Evolutionary conservation across 495 filamentous ascomycete genomes (phyloP).

Genomic region (Aspergillus carlsbadensis): DNA sequence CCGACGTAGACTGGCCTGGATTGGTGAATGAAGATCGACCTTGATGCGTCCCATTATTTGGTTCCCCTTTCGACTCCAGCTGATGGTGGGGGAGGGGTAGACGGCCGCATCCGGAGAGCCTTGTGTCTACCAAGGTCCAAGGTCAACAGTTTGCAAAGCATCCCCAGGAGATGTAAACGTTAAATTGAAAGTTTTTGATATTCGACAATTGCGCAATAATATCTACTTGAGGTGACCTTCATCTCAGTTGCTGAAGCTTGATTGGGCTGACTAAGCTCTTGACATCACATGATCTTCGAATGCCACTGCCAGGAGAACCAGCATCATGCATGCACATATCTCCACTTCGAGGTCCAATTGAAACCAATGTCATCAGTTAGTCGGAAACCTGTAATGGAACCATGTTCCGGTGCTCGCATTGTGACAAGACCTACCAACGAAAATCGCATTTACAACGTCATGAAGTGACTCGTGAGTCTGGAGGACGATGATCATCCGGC

Average conservation of each 20-base stretch:
- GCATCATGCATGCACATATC: not conserved
- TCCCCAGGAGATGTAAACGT: too few relatives aligned
- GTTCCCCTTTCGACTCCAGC: not conserved
- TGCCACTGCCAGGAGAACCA: not conserved
- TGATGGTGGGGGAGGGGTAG: conserved; percentile 3
- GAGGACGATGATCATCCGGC: not conserved
- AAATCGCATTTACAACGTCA: conserved; percentile 34
- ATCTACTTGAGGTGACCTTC: too few relatives aligned
- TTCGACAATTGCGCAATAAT: too few relatives aligned
- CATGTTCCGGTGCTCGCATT: conserved; percentile 36
- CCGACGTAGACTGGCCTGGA: not conserved
- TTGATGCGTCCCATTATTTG: not conserved
- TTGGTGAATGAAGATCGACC: not conserved
- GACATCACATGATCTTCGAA: conserved; percentile 1
- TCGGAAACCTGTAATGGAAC: not conserved
- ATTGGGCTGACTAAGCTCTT: not conserved
- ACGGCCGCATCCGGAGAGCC: not conserved
- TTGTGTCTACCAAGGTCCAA: not conserved
- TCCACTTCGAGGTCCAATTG: not conserved
- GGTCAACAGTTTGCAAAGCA: too few relatives aligned
- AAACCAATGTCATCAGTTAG: not conserved
- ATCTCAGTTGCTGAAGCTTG: not conserved
- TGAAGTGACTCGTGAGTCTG: conserved; percentile 31
- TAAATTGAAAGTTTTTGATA: too few relatives aligned
- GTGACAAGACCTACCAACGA: conserved; percentile 32